Base-by-base conservation (phyloP, 2,329 filamentous ascomycete species). In the Aspergillus hortae region DNA sequence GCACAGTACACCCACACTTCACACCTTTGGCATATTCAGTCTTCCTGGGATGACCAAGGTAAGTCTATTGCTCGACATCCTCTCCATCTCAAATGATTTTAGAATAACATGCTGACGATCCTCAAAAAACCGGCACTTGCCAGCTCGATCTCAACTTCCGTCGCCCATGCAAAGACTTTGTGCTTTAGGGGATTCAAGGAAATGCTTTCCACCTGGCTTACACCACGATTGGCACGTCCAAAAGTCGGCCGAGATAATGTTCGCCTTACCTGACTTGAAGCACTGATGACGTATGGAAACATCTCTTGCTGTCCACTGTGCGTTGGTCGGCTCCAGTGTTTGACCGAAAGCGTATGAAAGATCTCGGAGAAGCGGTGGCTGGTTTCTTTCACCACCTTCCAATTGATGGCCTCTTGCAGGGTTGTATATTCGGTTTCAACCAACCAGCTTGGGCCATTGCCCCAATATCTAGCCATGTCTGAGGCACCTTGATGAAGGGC, bases 291-390 rank as follows among this genome's bases (percentile, higher is more conserved):
- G 38, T 42, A 44, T 9, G 42, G 42, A 32, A 44, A n/a, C 42
- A 32, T 23, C 23, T 44, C 42, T 44, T 15, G 42, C n/a, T 44
- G 42, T 44, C 27, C 23, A 44, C 42, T 44, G 42, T 44, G 42
- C n/a, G 42, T 44, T 44, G 42, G 25, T 17, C n/a, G 42, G 21
- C 14, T 36, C 11, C 33, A 36, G 5, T 36, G 44, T 46, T 46
- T 46, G 17, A 17, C n/a, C n/a, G 38, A 42, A 42, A 6, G 11
- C n/a, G 3, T n/a, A n/a, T n/a, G n/a, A n/a, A n/a, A n/a, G n/a
- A n/a, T n/a, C n/a, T n/a, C n/a, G n/a, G n/a, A n/a, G n/a, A n/a
- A n/a, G n/a, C n/a, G n/a, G 11, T 23, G 38, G 17, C 10, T 23
- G 38, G 19, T 42, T 42, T 42, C 19, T 42, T 42, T 42, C 19